Base-by-base conservation (phyloP, 257 asterid genomes). In the Henckelia pumila region DNA sequence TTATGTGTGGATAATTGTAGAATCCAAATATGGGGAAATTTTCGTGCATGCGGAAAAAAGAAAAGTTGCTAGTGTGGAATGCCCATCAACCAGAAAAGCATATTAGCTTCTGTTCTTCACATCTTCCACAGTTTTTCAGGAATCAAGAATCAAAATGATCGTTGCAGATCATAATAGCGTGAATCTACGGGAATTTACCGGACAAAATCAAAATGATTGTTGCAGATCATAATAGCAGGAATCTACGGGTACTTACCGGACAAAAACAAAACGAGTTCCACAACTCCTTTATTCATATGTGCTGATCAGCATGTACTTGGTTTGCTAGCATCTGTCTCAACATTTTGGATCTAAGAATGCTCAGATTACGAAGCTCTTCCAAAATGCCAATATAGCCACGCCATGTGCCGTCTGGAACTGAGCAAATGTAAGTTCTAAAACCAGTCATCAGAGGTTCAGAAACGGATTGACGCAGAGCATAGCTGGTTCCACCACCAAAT, bases 321-420 rank as follows among this genome's bases (percentile, higher is more conserved):
- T 35, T 47, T 23, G n/a, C 8, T 35, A 78, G 68, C 71, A 65
- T 52, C 68, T 24, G 32, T 26, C 69, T 63, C 75, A 88, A 57
- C 71, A 57, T 49, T 11, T n/a, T 20, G 1, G 75, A 71, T 67
- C 87, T 82, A 70, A 26, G 13, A 68, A 30, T 17, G 72, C 87
- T 82, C 68, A 78, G 16, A 44, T 14, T 47, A 29, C 30, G 82
- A 76, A 88, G 88, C 64, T 74, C 81, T 62, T 78, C 80, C 88
- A 83, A 63, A 56, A 77, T 11, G 29, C 28, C 23, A 29, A 78
- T 58, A 50, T 80, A 84, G 23, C 71, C 84, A 52, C 69, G 35
- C 65, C 49, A 10, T 2, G 78, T 56, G 28, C 80, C 71, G 55
- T 64, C 73, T 1, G 69, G 76, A 19, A 7, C 74, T 32, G 64